Percentiles rank a stretch among this genome's conserved stretches.
Evolutionary conservation across 139 green algal genomes (phyloP).

Genomic region (Coelastrella sp.): DNA sequence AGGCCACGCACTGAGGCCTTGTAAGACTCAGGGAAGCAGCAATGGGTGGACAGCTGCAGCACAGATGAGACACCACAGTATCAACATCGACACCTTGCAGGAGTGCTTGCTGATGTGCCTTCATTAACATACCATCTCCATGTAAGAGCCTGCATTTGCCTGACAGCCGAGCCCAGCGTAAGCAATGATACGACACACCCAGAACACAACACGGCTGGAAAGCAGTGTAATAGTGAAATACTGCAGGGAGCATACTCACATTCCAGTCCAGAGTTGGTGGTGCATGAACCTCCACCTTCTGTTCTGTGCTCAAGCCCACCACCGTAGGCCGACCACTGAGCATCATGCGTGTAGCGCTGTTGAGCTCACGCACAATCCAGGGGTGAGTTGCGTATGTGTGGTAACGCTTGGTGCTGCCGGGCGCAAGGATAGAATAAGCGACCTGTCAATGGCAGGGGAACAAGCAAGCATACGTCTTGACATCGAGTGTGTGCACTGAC

Average conservation of each 20-base stretch:
- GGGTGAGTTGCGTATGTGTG: constrained; percentile 60
- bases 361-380: constrained; percentile 61
- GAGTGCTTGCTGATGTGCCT: too few species aligned
- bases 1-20: constrained; percentile 30
- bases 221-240: neutral
- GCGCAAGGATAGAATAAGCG: constrained; percentile 45
- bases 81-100: neutral
- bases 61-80: neutral
- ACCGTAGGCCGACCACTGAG: constrained; percentile 44
- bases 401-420: constrained; percentile 41
- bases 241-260: neutral
- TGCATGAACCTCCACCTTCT: constrained; percentile 29
- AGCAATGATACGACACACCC: too few species aligned
- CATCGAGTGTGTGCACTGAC: too few species aligned
- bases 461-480: too few species aligned
- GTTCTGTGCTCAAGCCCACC: constrained; percentile 34
- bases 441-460: neutral
- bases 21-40: constrained; percentile 48
- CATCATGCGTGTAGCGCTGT: constrained; percentile 57
- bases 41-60: constrained; percentile 39
- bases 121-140: too few species aligned
- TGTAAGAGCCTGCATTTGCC: neutral
- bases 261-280: constrained; percentile 22
- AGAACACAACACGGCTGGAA: neutral
- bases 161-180: too few species aligned